These are phyloP conservation scores for Rhizophagus sp. DNA, from an alignment of 192 early-diverging fungal genomes.

Conservation along the genomic window DNA sequence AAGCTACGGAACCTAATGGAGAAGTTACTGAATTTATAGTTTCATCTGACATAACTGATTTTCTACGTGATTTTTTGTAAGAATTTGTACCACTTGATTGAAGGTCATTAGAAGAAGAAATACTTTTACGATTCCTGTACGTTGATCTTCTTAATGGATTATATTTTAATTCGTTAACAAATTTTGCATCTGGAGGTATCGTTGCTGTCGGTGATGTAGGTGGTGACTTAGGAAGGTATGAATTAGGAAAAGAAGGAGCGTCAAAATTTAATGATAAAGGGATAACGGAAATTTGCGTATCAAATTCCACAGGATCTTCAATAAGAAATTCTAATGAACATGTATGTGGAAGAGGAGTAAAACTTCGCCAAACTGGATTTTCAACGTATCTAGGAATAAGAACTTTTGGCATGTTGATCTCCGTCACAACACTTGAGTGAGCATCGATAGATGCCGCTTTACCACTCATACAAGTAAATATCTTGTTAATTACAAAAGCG, in stretches of 20 bases:
- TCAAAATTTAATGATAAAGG: background rate
- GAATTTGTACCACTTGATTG: background rate
- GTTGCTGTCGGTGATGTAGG: background rate
- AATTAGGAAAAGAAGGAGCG: background rate
- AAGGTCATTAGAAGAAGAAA: background rate
- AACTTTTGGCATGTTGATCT: background rate
- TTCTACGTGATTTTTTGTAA: background rate
- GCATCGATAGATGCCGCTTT: constrained; percentile 4
- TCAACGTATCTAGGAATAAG: constrained; percentile 2
- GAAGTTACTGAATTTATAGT: background rate
- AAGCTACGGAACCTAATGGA: background rate
- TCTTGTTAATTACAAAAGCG: background rate
- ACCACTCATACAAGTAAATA: background rate
- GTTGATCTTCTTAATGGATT: background rate
- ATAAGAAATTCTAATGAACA: constrained; percentile 9
- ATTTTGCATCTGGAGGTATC: background rate
- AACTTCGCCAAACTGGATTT: background rate
- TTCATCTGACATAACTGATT: no score
- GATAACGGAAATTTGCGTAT: background rate
- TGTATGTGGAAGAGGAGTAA: constrained; percentile 1
- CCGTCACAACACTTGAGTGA: background rate
- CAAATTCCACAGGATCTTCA: background rate
- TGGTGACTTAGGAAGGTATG: background rate
- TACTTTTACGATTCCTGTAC: background rate
- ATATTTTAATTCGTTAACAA: background rate